A percentile compares a stretch with the other conserved stretches of the same genome.
Conservation (phyloP, 805 yeast species). For the Candida sanyiensis region DNA sequence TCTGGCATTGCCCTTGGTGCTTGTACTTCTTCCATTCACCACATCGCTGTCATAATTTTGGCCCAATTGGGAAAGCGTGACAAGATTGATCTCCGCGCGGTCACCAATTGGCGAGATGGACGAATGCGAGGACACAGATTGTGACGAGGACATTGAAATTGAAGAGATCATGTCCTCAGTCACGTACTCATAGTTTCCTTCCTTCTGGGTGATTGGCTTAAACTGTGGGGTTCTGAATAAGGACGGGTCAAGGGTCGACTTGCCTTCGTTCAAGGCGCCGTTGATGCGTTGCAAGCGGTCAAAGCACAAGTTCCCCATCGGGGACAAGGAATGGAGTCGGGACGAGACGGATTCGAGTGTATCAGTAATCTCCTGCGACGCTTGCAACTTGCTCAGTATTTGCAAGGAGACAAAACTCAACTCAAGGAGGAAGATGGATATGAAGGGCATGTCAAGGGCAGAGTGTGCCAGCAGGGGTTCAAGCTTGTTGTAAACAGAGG, state of each 20-base stretch:
- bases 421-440: neutral
- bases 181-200: neutral
- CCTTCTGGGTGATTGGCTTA: slow-evolving; percentile 1
- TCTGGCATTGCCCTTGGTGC: neutral
- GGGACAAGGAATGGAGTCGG: neutral
- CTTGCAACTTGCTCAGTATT: neutral
- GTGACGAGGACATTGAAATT: slow-evolving; percentile 6
- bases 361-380: neutral
- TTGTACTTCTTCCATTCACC: no score
- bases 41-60: neutral
- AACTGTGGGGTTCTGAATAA: neutral
- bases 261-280: neutral
- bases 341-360: neutral
- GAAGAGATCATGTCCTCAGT: slow-evolving; percentile 2
- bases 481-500: neutral
- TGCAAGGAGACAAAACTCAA: neutral
- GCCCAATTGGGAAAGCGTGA: neutral
- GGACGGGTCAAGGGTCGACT: neutral
- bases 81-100: neutral
- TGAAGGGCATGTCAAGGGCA: neutral
- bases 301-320: neutral
- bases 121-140: slow-evolving; percentile 1
- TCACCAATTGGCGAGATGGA: neutral
- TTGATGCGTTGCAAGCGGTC: neutral
- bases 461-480: neutral